Percentiles rank a stretch among this genome's conserved stretches.
Evolutionary conservation across 352 stramenopile genomes (phyloP).

Genomic region (Sclerospora graminicola): DNA sequence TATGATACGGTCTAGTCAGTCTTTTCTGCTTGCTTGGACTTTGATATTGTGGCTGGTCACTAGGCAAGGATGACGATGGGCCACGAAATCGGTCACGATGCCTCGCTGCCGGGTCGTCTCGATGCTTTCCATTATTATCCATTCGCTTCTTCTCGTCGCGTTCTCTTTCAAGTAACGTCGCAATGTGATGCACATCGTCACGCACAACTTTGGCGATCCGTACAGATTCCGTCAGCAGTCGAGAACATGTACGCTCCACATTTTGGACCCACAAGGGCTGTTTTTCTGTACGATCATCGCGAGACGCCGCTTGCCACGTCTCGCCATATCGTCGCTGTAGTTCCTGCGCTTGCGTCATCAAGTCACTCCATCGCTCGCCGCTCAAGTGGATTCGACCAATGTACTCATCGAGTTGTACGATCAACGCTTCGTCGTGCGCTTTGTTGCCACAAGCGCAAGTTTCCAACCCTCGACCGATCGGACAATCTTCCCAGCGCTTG

Average conservation of each 20-base stretch:
- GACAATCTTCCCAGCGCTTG: slow-evolving; percentile 59
- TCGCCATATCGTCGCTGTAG: slow-evolving; percentile 41
- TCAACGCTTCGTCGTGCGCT: slow-evolving; percentile 14
- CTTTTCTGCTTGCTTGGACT: slow-evolving; percentile 27
- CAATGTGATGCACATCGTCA: slow-evolving; percentile 40
- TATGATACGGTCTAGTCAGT: slow-evolving; percentile 6
- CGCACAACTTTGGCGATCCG: slow-evolving; percentile 46
- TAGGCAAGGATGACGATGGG: slow-evolving; percentile 3
- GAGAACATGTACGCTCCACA: slow-evolving; percentile 42
- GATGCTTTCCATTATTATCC: slow-evolving; percentile 21
- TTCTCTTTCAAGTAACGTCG: slow-evolving; percentile 30
- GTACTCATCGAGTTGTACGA: slow-evolving; percentile 50
- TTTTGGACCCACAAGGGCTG: slow-evolving; percentile 42
- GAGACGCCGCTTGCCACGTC: slow-evolving; percentile 25
- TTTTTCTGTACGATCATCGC: slow-evolving; percentile 20
- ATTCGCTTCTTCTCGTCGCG: slow-evolving; percentile 27
- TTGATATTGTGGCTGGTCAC: slow-evolving; percentile 17
- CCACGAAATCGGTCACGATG: slow-evolving; percentile 7
- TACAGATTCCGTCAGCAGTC: slow-evolving; percentile 39
- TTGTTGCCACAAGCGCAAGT: slow-evolving; percentile 3
- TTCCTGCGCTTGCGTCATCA: slow-evolving; percentile 41
- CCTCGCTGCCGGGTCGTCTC: slow-evolving; percentile 11
- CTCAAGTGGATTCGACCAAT: slow-evolving; percentile 43
- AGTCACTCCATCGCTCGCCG: slow-evolving; percentile 43
- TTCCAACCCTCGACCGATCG: slow-evolving; percentile 18